These are phyloP conservation scores for Corylus heterophylla DNA, from an alignment of 306 rosid species.

Conservation along the genomic window DNA sequence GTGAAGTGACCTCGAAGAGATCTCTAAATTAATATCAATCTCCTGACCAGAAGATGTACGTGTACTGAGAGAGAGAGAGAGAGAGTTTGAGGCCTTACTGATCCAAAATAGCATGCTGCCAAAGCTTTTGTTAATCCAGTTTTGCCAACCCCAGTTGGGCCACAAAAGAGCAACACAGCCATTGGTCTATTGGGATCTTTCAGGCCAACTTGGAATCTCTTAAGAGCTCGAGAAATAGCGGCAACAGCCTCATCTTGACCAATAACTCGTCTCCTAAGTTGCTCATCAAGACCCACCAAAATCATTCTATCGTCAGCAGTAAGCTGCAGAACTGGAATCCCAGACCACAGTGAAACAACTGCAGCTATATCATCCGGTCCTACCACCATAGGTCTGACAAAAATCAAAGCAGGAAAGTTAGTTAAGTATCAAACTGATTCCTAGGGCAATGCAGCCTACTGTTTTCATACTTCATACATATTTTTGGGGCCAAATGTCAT, in stretches of 20 bases:
- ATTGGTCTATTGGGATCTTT: conserved; percentile 82
- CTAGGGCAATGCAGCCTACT: conserved; percentile 12
- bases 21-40: not conserved
- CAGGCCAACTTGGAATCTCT: conserved; percentile 74
- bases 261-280: conserved; percentile 63
- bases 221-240: conserved; percentile 73
- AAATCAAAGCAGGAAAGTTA: conserved; percentile 24
- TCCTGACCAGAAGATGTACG: not conserved
- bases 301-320: conserved; percentile 67
- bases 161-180: conserved; percentile 76
- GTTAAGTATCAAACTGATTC: conserved; percentile 30
- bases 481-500: conserved; percentile 40
- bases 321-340: conserved; percentile 77
- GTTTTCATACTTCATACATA: conserved; percentile 13
- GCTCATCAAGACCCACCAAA: conserved; percentile 59
- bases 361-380: conserved; percentile 69
- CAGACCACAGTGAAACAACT: conserved; percentile 85
- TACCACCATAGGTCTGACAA: conserved; percentile 56
- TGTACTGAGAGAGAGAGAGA: not conserved
- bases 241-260: conserved; percentile 87
- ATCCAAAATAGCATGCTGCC: conserved; percentile 80
- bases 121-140: conserved; percentile 78
- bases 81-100: conserved; percentile 44
- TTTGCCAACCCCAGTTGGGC: conserved; percentile 92
- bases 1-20: not conserved